Conservation (phyloP, 768 basidiomycete species). For the Sarcomyxa edulis region DNA sequence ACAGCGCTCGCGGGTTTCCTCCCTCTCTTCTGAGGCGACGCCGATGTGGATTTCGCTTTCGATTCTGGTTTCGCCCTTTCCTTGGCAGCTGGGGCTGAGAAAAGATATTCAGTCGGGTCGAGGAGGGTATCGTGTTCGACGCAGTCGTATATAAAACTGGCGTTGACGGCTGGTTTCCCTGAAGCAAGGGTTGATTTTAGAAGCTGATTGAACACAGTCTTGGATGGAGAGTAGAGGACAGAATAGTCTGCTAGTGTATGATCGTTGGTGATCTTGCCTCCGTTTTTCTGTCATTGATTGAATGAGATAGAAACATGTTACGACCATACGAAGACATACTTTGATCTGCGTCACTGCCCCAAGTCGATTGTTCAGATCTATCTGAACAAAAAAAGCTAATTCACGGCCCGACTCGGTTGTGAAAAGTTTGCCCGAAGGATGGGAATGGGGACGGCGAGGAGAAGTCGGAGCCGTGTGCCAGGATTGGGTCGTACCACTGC, state of each 20-base stretch:
- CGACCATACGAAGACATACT: constrained; percentile 29
- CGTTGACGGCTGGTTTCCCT: constrained; percentile 43
- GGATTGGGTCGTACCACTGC: neutral
- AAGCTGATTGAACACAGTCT: constrained; percentile 41
- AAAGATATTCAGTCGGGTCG: constrained; percentile 38
- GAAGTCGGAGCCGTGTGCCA: neutral
- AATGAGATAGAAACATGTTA: neutral
- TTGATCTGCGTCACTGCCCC: constrained; percentile 52
- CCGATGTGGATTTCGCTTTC: neutral
- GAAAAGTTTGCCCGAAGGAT: constrained; percentile 34
- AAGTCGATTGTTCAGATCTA: constrained; percentile 54
- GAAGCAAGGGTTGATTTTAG: constrained; percentile 25
- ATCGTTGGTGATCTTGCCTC: constrained; percentile 51
- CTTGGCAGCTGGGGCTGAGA: constrained; percentile 25
- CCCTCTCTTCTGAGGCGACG: neutral
- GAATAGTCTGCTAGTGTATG: constrained; percentile 56
- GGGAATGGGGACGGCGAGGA: constrained; percentile 5
- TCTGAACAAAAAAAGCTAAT: constrained; percentile 59
- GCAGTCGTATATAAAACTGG: constrained; percentile 51
- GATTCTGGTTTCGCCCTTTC: constrained; percentile 13
- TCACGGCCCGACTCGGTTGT: constrained; percentile 32
- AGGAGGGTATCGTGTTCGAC: constrained; percentile 36
- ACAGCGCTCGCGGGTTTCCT: neutral
- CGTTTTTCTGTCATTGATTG: constrained; percentile 46
- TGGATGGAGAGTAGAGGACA: constrained; percentile 48